Percentiles rank a stretch among this genome's conserved stretches.
These are phyloP conservation scores for Mallotus repandus DNA, from an alignment of 441 rosid species.

Conservation along the genomic window DNA sequence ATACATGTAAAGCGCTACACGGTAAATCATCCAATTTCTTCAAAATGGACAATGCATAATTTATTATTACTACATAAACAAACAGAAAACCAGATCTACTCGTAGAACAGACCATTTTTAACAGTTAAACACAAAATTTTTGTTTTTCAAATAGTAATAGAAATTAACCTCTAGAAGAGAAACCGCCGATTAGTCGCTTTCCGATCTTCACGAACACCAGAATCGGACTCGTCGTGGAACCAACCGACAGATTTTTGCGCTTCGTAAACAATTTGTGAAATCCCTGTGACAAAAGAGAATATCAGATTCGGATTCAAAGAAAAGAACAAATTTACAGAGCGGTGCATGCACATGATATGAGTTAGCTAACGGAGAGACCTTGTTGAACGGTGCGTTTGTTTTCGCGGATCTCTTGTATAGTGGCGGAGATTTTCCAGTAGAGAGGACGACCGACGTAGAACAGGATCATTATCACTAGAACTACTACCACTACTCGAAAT, in stretches of 20 bases:
- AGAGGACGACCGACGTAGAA: conserved; percentile 86
- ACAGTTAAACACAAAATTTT: no score
- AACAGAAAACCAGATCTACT: not conserved
- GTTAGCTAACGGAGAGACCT: conserved; percentile 31
- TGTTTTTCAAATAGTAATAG: not conserved
- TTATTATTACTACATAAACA: not conserved
- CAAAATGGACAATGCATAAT: no score
- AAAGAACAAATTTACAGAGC: no score
- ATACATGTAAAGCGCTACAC: no score
- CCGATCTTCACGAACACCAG: conserved; percentile 32
- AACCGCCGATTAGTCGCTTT: conserved; percentile 37
- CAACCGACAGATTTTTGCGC: conserved; percentile 86
- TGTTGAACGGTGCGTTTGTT: conserved; percentile 77
- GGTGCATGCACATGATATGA: no score
- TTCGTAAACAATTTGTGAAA: conserved; percentile 59
- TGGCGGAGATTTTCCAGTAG: conserved; percentile 93
- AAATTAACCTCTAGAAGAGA: conserved; percentile 16
- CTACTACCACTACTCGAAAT: conserved; percentile 38
- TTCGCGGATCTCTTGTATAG: conserved; percentile 80
- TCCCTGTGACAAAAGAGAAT: conserved; percentile 37
- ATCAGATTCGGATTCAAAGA: not conserved
- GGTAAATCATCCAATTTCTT: no score
- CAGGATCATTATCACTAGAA: conserved; percentile 38
- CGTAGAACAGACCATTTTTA: no score
- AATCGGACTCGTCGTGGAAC: conserved; percentile 68